Evolutionary conservation across 305 asterid genomes (phyloP), one percentile per base, ranked within the genome.

Genomic region (Rubia balearica): DNA sequence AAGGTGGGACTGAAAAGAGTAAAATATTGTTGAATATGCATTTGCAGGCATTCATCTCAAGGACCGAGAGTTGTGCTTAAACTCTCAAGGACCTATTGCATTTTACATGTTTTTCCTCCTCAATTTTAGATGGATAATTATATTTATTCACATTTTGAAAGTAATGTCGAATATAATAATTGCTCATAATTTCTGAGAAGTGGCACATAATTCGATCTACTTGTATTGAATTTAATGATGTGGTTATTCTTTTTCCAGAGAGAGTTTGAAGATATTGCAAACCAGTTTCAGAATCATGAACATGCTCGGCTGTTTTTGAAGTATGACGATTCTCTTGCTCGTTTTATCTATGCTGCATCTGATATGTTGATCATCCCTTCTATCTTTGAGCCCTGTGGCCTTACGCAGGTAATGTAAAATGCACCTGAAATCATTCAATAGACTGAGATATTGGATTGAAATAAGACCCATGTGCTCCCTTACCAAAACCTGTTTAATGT

Each of bases 361-460:
- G 99, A 94, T 83, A 88, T 94, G 96, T 75, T 91, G 72, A 85
- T 91, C 83, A 88, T 94, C 79, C 99, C 99, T 67, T 94, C 98
- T 61, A 85, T 94, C 80, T 94, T 94, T 65, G 98, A 94, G 85
- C 99, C 99, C 68, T 94, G 99, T 56, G 99, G 98, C 79, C 98
- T 94, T 33, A 91, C 99, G 53, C 99, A 94, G 99, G 98, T 91
- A 83, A 69, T 17, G 48, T 68, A 57, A 60, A 45, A 64, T 61
- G 17, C 40, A 48, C 60, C 69, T 65, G 24, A 46, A 42, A 8
- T 53, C 43, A 27, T 53, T 51, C 6, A 51, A 51, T 51, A 51
- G 10, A 41, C 9, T 41, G 63, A 8, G 12, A 22, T 30, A 61
- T 10, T 13, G 24, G 36, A 30, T 13, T 60, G 62, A 36, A 68